Evolutionary conservation across 768 basidiomycete genomes (phyloP), one percentile per base, ranked within the genome.

Genomic region (Leucosporidium scottii): DNA sequence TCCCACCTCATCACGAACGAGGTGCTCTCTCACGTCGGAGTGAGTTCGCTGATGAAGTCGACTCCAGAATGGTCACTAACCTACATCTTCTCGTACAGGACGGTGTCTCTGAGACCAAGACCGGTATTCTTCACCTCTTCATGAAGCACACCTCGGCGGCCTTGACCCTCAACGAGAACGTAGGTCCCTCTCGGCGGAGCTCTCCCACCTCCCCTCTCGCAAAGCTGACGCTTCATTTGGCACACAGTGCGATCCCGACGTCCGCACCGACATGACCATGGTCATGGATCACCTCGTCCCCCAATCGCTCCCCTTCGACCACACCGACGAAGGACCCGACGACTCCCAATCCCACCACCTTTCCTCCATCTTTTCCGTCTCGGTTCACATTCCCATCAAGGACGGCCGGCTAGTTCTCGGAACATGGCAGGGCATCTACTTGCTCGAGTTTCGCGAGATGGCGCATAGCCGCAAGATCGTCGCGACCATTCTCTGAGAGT

Each of bases 391-490:
- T 50, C 93, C 93, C 4, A 90, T 97, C 72, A 88, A 88, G 3
- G 83, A 87, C 66, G 90, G 78, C 1, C 80, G 82, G 57, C 79
- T 94, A 71, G 89, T 87, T 69, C 80, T 96, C 59, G 93, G 93
- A 17, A 93, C 90, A 28, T 96, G 93, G 93, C 93, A 96, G 83
- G 90, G 92, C 1, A 91, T 93, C 63, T 93, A 93, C 77, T 82
- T 93, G 55, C 87, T 87, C 3, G 92, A 94, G 78, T 92, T 93
- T 78, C 82, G 91, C 68, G 84, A 87, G 73, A 72, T 79, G 66
- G 77, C 86, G 20, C 89, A 91, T 76, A 80, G 83, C 17, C 81
- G 91, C 64, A 82, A 80, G 31, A 78, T 93, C 53, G 90, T 93
- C 48, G 90, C 90, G 21, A 92, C 91, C 17, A 85, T 92, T 15